Evolutionary conservation across 2,329 filamentous ascomycete genomes (phyloP).

Genomic region (Aspergillus ruber): DNA sequence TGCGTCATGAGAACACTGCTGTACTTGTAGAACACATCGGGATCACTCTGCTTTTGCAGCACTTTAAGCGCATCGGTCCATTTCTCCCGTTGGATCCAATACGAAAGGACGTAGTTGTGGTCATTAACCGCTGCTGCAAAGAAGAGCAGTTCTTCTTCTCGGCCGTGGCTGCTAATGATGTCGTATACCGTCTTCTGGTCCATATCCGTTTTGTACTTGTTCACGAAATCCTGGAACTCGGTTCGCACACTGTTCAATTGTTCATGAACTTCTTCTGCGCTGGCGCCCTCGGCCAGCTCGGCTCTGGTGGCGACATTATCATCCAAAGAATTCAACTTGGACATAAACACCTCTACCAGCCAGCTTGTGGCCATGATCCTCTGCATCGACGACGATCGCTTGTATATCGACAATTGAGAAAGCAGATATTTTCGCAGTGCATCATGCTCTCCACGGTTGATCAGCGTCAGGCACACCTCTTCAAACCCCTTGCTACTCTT

Average conservation of each 20-base stretch:
- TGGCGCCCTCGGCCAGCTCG: constrained; percentile 67
- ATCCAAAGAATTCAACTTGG: constrained; percentile 88
- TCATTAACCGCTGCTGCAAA: constrained; percentile 86
- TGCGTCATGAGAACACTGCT: constrained; percentile 95
- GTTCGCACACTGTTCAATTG: constrained; percentile 64
- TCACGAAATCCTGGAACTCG: constrained; percentile 85
- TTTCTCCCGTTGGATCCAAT: constrained; percentile 93
- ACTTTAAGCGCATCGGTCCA: constrained; percentile 84
- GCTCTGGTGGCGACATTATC: constrained; percentile 88
- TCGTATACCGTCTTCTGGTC: constrained; percentile 92
- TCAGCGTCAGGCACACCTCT: constrained; percentile 84
- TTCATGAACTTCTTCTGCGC: constrained; percentile 59
- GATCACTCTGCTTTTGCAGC: constrained; percentile 84
- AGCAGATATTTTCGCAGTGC: constrained; percentile 83
- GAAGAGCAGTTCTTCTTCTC: constrained; percentile 85
- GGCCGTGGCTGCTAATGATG: constrained; percentile 88
- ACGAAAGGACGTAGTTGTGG: constrained; percentile 88
- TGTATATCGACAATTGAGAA: constrained; percentile 73
- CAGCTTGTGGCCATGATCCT: constrained; percentile 91
- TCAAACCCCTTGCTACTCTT: constrained; percentile 96
- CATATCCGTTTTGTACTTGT: constrained; percentile 76
- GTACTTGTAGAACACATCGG: constrained; percentile 93
- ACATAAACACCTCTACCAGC: constrained; percentile 95
- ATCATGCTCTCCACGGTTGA: constrained; percentile 84
- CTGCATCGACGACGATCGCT: constrained; percentile 83